These are phyloP conservation scores for Dactylonectria estremocensis DNA, from an alignment of 2,329 filamentous ascomycete species.

Conservation along the genomic window DNA sequence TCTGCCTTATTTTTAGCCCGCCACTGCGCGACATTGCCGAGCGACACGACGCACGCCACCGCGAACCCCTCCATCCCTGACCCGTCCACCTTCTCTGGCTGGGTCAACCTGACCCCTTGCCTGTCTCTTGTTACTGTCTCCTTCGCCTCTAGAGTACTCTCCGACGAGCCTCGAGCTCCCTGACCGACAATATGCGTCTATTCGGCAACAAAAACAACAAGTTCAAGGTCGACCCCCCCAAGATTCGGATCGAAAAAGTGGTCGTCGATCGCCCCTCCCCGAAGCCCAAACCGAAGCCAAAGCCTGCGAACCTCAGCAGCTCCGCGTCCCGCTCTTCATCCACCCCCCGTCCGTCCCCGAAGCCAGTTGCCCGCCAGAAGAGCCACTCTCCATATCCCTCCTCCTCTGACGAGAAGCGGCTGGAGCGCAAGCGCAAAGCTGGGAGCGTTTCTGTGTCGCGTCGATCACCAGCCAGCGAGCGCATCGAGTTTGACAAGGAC, in stretches of 20 bases:
- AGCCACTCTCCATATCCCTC: constrained; percentile 61
- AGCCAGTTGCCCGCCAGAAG: constrained; percentile 56
- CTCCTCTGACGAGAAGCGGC: constrained; percentile 56
- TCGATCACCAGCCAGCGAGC: constrained; percentile 64
- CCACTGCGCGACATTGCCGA: constrained; percentile 48
- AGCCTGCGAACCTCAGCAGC: constrained; percentile 49
- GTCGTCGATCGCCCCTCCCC: constrained; percentile 58
- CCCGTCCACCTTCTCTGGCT: constrained; percentile 25
- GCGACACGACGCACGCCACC: constrained; percentile 48
- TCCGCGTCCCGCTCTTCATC: constrained; percentile 54
- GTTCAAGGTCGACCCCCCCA: constrained; percentile 66
- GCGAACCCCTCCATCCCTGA: constrained; percentile 51
- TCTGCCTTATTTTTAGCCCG: constrained; percentile 27
- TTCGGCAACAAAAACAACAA: constrained; percentile 62
- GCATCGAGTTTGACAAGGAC: constrained; percentile 66
- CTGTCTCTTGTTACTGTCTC: constrained; percentile 11
- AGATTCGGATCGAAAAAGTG: constrained; percentile 68
- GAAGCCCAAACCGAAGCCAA: constrained; percentile 56
- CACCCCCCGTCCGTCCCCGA: constrained; percentile 59
- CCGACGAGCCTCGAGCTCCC: constrained; percentile 30
- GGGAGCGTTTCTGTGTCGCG: constrained; percentile 52
- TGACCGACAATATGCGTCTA: constrained; percentile 53
- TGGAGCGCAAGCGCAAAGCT: constrained; percentile 66
- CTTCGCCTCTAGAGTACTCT: constrained; percentile 22
- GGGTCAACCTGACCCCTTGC: constrained; percentile 30